Evolutionary conservation across 176 grass and related monocot species (phyloP), one percentile per base, ranked within the genome.

Genomic region (Oryza australiensis): DNA sequence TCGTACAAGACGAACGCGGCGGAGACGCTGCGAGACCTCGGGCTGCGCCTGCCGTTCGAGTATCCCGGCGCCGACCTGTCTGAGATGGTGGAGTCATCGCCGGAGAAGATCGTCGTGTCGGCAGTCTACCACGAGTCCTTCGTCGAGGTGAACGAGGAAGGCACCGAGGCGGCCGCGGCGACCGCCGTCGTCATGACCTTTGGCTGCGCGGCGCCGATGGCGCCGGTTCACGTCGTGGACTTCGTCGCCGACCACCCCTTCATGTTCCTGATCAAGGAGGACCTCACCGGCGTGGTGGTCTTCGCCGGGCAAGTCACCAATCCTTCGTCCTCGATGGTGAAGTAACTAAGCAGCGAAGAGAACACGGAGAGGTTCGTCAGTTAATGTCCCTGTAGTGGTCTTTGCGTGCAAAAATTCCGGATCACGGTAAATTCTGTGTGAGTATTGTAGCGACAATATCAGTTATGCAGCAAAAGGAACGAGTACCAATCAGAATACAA

Each of bases 141-240:
- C 71, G 80, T 93, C 28, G 87, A 91, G 74, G 88, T 93, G 48
- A 85, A 93, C 30, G 94, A 97, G 83, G 84, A 91, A 80, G 91
- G 82, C 20, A 93, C 91, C 11, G 75, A 87, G 68, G 88, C 84
- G 4, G 69, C 91, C 15, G 84, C 91, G 5, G 86, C 88, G 0
- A 89, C 76, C n/a, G 83, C 75, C 12, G 9, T 83, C 0, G 42
- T 0, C 8, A 5, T 18, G 33, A 1, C 0, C 1, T 75, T 68
- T 20, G 85, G 77, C 0, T 69, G 26, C 46, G 62, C 20, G 24
- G 2, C 16, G 37, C 70, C 35, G 7, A 1, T 4, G 35, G 35
- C 35, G 35, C 35, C 71, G 9, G 33, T 66, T 45, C 2, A 66
- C 9, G 40, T 23, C 2, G 76, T 78, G 77, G 77, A 87, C 66